These are phyloP conservation scores for Triticum timopheevii DNA, from an alignment of 176 grass and related monocot genomes.

Conservation along the genomic window DNA sequence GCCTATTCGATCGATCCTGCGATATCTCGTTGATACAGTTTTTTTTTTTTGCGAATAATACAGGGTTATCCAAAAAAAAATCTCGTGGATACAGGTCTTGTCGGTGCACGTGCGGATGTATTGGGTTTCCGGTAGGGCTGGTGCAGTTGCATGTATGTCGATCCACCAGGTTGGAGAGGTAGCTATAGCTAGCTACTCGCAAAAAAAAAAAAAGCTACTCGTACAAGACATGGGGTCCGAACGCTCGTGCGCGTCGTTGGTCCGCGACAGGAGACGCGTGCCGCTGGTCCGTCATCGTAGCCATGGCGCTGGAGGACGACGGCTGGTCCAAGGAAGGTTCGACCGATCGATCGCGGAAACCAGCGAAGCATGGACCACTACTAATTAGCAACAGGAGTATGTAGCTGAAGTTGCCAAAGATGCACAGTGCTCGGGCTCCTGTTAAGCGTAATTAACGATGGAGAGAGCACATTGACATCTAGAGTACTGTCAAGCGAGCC, in stretches of 20 bases:
- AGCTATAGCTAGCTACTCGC: neutral
- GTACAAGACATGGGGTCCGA: neutral
- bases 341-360: neutral
- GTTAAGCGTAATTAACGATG: neutral
- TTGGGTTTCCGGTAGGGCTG: no score
- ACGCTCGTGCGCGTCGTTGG: neutral
- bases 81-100: no score
- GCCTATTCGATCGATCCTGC: no score
- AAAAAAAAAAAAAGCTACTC: no score
- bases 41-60: no score
- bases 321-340: neutral
- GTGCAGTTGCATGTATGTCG: neutral
- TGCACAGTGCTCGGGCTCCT: no score
- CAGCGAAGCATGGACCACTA: neutral
- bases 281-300: neutral
- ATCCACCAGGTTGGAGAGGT: conserved; percentile 2
- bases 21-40: no score
- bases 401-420: no score
- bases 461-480: neutral
- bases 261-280: neutral
- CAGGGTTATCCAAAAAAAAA: no score
- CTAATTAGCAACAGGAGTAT: neutral
- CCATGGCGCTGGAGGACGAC: neutral
- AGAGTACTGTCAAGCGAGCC: no score
- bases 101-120: no score